A percentile compares a stretch with the other conserved stretches of the same genome.
These are phyloP conservation scores for Sugiyamaella japonica DNA, from an alignment of 1,139 yeast species.

Conservation along the genomic window DNA sequence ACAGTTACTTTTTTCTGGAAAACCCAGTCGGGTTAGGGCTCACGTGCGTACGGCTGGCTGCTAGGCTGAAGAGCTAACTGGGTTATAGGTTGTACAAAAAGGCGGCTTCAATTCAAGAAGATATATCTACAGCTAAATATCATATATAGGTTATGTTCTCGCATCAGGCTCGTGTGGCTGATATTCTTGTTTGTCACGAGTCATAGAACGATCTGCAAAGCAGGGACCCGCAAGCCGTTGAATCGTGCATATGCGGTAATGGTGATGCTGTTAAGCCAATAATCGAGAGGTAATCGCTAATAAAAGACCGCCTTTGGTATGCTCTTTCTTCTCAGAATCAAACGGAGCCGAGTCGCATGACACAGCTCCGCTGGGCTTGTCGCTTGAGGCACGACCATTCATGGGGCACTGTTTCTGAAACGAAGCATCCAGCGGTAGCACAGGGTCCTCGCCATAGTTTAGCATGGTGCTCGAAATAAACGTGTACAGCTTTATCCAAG, in stretches of 20 bases:
- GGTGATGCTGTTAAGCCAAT: background rate
- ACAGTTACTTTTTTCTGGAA: constrained; percentile 10
- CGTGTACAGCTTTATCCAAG: constrained; percentile 65
- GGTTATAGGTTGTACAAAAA: too few relatives aligned
- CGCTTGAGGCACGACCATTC: background rate
- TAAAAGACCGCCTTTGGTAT: background rate
- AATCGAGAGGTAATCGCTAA: background rate
- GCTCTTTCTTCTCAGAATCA: background rate
- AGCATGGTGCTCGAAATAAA: constrained; percentile 63
- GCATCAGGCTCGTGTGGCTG: too few relatives aligned
- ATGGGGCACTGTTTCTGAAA: background rate
- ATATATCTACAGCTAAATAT: too few relatives aligned
- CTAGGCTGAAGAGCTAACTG: background rate
- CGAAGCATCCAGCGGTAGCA: background rate
- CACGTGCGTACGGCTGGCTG: constrained; percentile 7
- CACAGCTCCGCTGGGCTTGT: background rate
- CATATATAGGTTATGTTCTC: too few relatives aligned
- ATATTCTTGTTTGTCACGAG: too few relatives aligned
- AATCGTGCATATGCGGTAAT: background rate
- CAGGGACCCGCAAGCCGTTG: background rate
- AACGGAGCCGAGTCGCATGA: background rate
- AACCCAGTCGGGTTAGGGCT: constrained; percentile 15
- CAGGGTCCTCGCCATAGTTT: constrained; percentile 68
- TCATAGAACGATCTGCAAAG: background rate
- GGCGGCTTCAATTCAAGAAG: too few relatives aligned